Percentiles rank a stretch among this genome's conserved stretches.
These are phyloP conservation scores for Nitzschia palea DNA, from an alignment of 108 stramenopile genomes.

Conservation along the genomic window DNA sequence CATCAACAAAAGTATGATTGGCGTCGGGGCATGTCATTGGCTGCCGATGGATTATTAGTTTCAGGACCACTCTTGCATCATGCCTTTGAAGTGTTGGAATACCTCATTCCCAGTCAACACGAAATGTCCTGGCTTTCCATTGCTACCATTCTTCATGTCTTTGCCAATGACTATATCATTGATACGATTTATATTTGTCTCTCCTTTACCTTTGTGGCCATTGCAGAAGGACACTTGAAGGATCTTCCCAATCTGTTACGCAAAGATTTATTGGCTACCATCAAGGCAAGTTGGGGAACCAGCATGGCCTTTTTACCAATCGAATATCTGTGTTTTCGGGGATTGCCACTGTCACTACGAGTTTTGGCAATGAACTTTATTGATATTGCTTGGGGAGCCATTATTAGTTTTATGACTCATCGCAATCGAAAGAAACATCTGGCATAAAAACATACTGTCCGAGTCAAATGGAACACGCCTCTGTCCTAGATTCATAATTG, in stretches of 20 bases:
- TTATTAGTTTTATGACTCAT: constrained; percentile 72
- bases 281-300: constrained; percentile 59
- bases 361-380: constrained; percentile 74
- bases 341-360: constrained; percentile 58
- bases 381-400: constrained; percentile 73
- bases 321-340: constrained; percentile 69
- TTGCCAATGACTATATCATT: constrained; percentile 52
- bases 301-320: constrained; percentile 51
- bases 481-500: too few species aligned
- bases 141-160: constrained; percentile 58
- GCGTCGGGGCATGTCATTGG: constrained; percentile 52
- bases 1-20: constrained; percentile 41
- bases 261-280: constrained; percentile 46
- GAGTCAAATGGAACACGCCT: too few species aligned
- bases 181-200: constrained; percentile 67
- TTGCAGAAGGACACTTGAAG: constrained; percentile 52
- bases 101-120: constrained; percentile 44
- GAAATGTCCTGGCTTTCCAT: constrained; percentile 15
- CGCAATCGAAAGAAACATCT: constrained; percentile 23
- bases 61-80: constrained; percentile 77
- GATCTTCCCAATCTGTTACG: constrained; percentile 37
- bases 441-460: too few species aligned
- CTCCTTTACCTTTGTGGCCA: constrained; percentile 49
- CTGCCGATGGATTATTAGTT: constrained; percentile 55
- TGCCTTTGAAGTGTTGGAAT: constrained; percentile 64